Evolutionary conservation across 2,329 filamentous ascomycete genomes (phyloP).

Genomic region (Alternaria gansuensis): DNA sequence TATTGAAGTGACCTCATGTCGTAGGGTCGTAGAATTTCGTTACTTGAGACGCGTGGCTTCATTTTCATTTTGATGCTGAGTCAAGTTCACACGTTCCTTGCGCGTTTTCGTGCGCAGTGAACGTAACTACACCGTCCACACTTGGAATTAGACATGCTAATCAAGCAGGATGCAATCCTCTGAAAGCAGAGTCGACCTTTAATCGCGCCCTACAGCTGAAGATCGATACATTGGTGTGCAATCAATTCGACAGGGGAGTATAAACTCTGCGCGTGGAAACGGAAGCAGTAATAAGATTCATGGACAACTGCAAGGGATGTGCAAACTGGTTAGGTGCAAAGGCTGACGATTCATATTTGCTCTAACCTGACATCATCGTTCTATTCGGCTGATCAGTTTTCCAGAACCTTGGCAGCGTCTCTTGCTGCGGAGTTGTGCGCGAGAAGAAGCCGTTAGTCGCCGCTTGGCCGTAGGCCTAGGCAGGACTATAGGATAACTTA

Average conservation of each 20-base stretch:
- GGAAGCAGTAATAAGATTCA: background rate
- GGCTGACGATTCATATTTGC: background rate
- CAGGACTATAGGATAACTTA: background rate
- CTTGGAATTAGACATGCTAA: background rate
- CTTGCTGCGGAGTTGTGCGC: background rate
- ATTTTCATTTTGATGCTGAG: background rate
- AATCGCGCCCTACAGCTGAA: background rate
- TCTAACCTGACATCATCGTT: background rate
- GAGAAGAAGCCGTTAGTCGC: background rate
- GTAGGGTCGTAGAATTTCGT: background rate
- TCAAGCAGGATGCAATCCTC: background rate
- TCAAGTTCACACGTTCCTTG: background rate
- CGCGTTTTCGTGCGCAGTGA: background rate
- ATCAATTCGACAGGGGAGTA: background rate
- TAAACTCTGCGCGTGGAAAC: background rate
- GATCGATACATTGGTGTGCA: background rate
- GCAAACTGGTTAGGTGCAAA: constrained; percentile 1
- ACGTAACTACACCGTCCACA: background rate
- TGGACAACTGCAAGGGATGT: constrained; percentile 2
- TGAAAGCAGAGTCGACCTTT: background rate
- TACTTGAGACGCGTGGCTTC: background rate
- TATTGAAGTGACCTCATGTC: background rate
- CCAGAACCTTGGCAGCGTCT: background rate
- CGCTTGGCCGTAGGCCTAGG: background rate
- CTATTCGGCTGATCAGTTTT: background rate